These are phyloP conservation scores for Leccinum solheimii DNA, from an alignment of 1,284 basidiomycete genomes.

Conservation along the genomic window DNA sequence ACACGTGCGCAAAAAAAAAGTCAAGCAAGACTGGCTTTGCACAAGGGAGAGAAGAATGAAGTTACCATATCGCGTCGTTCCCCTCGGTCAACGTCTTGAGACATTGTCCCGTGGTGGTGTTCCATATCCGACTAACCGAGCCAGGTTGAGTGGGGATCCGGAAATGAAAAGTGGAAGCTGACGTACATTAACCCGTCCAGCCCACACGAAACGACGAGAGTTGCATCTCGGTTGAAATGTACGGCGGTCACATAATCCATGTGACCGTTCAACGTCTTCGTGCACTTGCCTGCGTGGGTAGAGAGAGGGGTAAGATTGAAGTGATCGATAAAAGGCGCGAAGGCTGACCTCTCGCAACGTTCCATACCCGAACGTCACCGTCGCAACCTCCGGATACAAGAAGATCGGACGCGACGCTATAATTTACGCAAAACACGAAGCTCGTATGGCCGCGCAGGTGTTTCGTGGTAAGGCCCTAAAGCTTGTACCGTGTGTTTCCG, in stretches of 20 bases:
- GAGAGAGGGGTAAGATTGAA: neutral
- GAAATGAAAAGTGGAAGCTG: conserved; percentile 39
- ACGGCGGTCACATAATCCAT: conserved; percentile 94
- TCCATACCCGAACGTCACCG: conserved; percentile 92
- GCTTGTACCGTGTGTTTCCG: conserved; percentile 2
- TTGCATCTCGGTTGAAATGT: conserved; percentile 91
- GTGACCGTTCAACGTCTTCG: conserved; percentile 88
- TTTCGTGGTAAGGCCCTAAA: conserved; percentile 66
- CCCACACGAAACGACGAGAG: conserved; percentile 87
- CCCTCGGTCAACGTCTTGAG: conserved; percentile 95
- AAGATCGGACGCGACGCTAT: conserved; percentile 83
- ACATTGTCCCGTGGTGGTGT: conserved; percentile 89
- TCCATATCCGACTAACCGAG: conserved; percentile 85
- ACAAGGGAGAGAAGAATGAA: conserved; percentile 33
- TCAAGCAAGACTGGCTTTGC: conserved; percentile 1
- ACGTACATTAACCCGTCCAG: conserved; percentile 93
- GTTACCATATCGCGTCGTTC: conserved; percentile 83
- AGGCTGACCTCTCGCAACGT: conserved; percentile 67
- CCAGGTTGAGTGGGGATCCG: conserved; percentile 1
- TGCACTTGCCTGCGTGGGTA: conserved; percentile 60
- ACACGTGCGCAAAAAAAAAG: neutral
- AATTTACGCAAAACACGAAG: conserved; percentile 90
- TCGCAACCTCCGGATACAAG: conserved; percentile 93
- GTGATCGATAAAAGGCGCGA: neutral
- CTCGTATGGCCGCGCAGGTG: conserved; percentile 80